A percentile compares a stretch with the other conserved stretches of the same genome.
These are phyloP conservation scores for Cladosporium oxysporum DNA, from an alignment of 2,329 filamentous ascomycete genomes.

Conservation along the genomic window DNA sequence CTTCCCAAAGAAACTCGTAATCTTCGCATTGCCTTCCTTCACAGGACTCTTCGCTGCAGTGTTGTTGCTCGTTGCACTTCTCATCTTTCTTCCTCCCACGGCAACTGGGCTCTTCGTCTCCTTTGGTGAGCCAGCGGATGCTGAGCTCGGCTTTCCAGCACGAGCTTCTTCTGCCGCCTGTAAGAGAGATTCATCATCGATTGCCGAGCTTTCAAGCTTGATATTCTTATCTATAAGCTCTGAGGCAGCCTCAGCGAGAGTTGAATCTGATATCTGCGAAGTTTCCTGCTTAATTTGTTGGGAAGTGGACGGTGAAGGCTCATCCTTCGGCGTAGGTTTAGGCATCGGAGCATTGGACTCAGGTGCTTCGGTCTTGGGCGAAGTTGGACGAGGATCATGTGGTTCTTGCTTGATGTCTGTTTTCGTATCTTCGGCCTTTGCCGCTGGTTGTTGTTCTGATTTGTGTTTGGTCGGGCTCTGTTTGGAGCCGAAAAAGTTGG, in stretches of 20 bases:
- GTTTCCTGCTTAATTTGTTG: slow-evolving; percentile 13
- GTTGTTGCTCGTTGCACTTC: slow-evolving; percentile 60
- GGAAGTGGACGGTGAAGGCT: not conserved
- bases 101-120: slow-evolving; percentile 1
- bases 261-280: slow-evolving; percentile 1
- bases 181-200: slow-evolving; percentile 35
- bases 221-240: slow-evolving; percentile 36
- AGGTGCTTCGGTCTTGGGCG: slow-evolving; percentile 43
- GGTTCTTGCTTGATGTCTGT: slow-evolving; percentile 11
- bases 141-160: slow-evolving; percentile 20
- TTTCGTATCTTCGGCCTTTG: not conserved
- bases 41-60: slow-evolving; percentile 48
- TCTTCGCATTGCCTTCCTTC: slow-evolving; percentile 57
- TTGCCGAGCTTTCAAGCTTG: slow-evolving; percentile 52
- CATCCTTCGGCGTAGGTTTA: not conserved
- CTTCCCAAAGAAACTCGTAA: slow-evolving; percentile 59
- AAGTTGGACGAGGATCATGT: slow-evolving; percentile 9
- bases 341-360: slow-evolving; percentile 58
- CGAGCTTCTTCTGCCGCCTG: not conserved
- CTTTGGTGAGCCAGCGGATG: slow-evolving; percentile 7
- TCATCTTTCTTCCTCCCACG: slow-evolving; percentile 44
- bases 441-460: not conserved
- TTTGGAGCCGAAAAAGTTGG: slow-evolving; percentile 77
- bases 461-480: not conserved
- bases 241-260: not conserved